phyloP scores from a whole-genome alignment of 148 eudicot genomes.

The Rhododendron molle region DNA sequence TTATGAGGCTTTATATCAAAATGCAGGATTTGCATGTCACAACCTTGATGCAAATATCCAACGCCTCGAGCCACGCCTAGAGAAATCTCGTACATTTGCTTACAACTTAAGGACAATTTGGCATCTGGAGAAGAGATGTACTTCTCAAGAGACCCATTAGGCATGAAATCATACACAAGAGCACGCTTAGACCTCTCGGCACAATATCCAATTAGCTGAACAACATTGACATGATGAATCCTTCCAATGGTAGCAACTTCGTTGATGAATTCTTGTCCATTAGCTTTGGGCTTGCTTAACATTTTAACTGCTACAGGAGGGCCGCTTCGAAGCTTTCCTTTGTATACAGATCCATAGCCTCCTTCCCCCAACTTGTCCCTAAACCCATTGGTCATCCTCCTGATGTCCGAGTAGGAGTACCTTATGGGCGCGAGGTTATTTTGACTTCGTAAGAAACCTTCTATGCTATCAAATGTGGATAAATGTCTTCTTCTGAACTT shows the following conservation, averaged over 20 bases:
- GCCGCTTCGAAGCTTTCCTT: conserved; percentile 20
- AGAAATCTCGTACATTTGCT: conserved; percentile 14
- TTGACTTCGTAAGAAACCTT: conserved; percentile 11
- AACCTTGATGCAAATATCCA: conserved; percentile 16
- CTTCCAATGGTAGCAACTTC: conserved; percentile 23
- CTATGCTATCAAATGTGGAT: conserved; percentile 12
- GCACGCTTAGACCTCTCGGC: conserved; percentile 14
- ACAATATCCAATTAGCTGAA: conserved; percentile 17
- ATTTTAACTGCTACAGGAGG: conserved; percentile 11
- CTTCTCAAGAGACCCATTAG: conserved; percentile 25
- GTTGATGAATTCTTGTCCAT: conserved; percentile 19
- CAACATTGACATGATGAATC: conserved; percentile 21
- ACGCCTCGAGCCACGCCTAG: conserved; percentile 21
- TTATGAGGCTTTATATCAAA: conserved; percentile 25
- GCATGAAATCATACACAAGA: conserved; percentile 24
- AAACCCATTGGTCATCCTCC: conserved; percentile 12
- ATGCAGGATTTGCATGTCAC: conserved; percentile 21
- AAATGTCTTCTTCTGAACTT: conserved; percentile 10
- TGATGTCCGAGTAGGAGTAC: conserved; percentile 13
- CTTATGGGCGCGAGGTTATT: conserved; percentile 13
- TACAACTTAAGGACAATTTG: background rate
- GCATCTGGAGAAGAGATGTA: conserved; percentile 3
- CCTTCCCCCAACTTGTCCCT: conserved; percentile 22
- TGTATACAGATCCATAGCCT: conserved; percentile 21
- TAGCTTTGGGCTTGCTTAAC: conserved; percentile 1